phyloP scores from a whole-genome alignment of 1,139 yeast species.

The Candida sanyaensis region DNA sequence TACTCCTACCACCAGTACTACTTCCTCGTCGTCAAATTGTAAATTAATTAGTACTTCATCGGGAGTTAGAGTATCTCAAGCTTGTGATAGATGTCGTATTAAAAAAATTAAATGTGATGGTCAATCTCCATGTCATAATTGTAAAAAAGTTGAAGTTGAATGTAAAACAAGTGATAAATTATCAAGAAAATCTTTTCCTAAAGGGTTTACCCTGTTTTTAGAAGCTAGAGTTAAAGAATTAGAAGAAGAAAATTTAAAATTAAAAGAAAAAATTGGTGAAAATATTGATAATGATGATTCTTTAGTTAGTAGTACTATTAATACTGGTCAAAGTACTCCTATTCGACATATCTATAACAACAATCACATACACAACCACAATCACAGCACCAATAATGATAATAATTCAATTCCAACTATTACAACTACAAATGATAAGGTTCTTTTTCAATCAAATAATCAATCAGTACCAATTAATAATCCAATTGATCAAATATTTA shows the following conservation, averaged over 20 bases:
- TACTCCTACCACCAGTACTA: slow-evolving; percentile 6
- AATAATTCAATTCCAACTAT: slow-evolving; percentile 12
- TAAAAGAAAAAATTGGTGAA: slow-evolving; percentile 24
- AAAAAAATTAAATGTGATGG: slow-evolving; percentile 82
- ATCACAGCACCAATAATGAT: neutral
- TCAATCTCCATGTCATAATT: slow-evolving; percentile 66
- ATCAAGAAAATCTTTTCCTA: slow-evolving; percentile 72
- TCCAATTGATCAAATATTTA: slow-evolving; percentile 52
- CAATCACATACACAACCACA: neutral
- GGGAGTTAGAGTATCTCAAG: slow-evolving; percentile 64
- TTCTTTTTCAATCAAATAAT: slow-evolving; percentile 16
- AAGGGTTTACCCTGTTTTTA: slow-evolving; percentile 73
- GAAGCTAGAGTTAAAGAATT: slow-evolving; percentile 61
- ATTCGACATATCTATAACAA: neutral
- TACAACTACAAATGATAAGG: slow-evolving; percentile 16
- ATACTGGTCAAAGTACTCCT: slow-evolving; percentile 4
- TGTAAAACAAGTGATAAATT: slow-evolving; percentile 74
- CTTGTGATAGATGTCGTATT: slow-evolving; percentile 78
- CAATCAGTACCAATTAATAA: slow-evolving; percentile 38
- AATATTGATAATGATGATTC: neutral
- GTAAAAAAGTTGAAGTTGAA: slow-evolving; percentile 61
- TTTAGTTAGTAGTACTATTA: neutral
- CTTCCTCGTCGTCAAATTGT: slow-evolving; percentile 22
- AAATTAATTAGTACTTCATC: slow-evolving; percentile 42
- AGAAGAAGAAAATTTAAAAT: slow-evolving; percentile 56